phyloP scores from a whole-genome alignment of 2,329 filamentous ascomycete species.

The Epichloe glyceriae region DNA sequence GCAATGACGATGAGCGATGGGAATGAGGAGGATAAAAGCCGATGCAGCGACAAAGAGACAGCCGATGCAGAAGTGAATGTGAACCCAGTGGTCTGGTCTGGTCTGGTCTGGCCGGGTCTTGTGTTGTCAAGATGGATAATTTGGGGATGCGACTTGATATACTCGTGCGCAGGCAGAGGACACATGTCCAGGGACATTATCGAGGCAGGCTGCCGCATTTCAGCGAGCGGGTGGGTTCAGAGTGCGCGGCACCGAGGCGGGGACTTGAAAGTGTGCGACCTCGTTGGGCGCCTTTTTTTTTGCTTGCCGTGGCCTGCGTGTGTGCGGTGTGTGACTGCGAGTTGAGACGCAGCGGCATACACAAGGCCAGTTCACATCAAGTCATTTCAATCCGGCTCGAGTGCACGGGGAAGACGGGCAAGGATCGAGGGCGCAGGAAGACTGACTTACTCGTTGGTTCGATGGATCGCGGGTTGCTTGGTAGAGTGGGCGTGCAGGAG shows the following conservation, averaged over 20 bases:
- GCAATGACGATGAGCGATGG: conserved; percentile 1
- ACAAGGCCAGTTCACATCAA: background rate
- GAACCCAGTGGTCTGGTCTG: background rate
- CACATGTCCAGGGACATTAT: conserved; percentile 11
- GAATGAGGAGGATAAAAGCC: background rate
- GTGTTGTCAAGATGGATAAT: background rate
- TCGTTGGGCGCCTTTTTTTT: background rate
- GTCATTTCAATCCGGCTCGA: background rate
- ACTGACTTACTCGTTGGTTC: conserved; percentile 9
- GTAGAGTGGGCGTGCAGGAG: conserved; percentile 6
- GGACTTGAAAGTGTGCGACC: background rate
- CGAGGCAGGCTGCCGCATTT: conserved; percentile 6
- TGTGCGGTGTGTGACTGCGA: background rate
- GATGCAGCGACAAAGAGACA: background rate
- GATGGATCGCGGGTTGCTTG: conserved; percentile 6
- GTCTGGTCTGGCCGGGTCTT: background rate
- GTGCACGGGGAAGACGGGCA: background rate
- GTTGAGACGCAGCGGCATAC: background rate
- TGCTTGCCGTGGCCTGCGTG: background rate
- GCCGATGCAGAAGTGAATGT: background rate
- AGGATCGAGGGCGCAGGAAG: background rate
- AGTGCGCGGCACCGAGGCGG: background rate
- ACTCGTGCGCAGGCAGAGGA: conserved; percentile 11
- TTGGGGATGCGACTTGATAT: conserved; percentile 7
- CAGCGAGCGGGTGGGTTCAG: conserved; percentile 8